phyloP scores from a whole-genome alignment of 192 early-diverging fungal genomes.

The Podila minutissima region DNA sequence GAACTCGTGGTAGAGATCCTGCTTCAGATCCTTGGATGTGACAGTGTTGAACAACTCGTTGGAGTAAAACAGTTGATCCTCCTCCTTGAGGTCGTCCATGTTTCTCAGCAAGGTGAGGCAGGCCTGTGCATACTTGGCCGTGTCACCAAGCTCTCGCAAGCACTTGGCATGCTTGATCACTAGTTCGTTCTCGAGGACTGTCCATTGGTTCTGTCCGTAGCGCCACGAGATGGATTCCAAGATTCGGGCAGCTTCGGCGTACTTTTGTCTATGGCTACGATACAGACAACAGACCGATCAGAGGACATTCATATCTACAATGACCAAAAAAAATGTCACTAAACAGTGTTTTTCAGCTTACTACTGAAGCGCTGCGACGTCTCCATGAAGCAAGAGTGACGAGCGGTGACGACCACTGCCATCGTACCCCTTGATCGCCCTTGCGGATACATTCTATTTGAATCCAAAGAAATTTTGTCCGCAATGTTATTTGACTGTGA shows the following conservation, averaged over 20 bases:
- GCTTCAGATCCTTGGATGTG: constrained; percentile 21
- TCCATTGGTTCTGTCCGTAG: constrained; percentile 71
- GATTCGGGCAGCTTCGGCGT: constrained; percentile 69
- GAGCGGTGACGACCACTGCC: constrained; percentile 67
- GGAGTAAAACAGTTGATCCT: constrained; percentile 55
- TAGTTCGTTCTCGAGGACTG: constrained; percentile 69
- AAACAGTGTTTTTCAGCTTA: constrained; percentile 48
- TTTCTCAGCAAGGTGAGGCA: constrained; percentile 62
- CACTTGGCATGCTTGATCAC: constrained; percentile 75
- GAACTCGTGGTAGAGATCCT: constrained; percentile 59
- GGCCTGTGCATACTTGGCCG: constrained; percentile 58
- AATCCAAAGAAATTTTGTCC: background rate
- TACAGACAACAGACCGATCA: background rate
- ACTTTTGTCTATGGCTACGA: constrained; percentile 62
- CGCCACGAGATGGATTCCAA: constrained; percentile 68
- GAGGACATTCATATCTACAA: background rate
- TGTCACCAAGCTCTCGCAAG: constrained; percentile 62
- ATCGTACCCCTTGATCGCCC: constrained; percentile 80
- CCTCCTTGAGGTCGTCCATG: constrained; percentile 53
- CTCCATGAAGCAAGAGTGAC: constrained; percentile 71
- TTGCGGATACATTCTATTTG: constrained; percentile 65
- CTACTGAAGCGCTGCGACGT: constrained; percentile 83
- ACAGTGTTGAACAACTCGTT: constrained; percentile 58
- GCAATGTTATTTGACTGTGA: background rate
- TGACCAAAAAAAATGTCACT: background rate